phyloP scores from a whole-genome alignment of 2,329 filamentous ascomycete species.

The Fusarium xyrophilum region DNA sequence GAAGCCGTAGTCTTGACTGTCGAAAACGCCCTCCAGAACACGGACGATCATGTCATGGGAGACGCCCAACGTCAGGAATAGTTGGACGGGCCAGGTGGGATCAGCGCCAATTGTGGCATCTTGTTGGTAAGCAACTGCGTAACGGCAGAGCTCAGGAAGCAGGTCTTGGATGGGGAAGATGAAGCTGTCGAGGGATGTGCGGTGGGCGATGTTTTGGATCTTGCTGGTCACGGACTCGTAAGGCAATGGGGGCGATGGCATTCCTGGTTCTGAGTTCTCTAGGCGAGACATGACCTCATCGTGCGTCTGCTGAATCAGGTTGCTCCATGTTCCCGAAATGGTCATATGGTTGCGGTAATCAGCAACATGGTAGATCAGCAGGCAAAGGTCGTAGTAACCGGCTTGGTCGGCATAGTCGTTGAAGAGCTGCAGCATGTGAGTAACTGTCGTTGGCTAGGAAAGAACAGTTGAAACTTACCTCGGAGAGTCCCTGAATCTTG shows the following conservation, averaged over 20 bases:
- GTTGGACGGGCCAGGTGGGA: conserved; percentile 62
- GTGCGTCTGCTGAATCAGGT: conserved; percentile 77
- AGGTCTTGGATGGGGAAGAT: conserved; percentile 70
- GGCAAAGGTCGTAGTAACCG: conserved; percentile 90
- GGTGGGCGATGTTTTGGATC: conserved; percentile 69
- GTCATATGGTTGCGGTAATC: conserved; percentile 89
- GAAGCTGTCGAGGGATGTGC: conserved; percentile 69
- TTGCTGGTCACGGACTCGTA: conserved; percentile 74
- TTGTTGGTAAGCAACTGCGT: conserved; percentile 65
- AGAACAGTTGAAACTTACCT: conserved; percentile 61
- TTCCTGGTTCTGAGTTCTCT: conserved; percentile 51
- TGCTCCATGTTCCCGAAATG: conserved; percentile 84
- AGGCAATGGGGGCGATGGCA: conserved; percentile 58
- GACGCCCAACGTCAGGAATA: conserved; percentile 63
- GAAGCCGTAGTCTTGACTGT: conserved; percentile 66
- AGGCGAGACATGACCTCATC: conserved; percentile 57
- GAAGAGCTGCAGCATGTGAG: conserved; percentile 70
- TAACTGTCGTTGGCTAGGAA: not conserved
- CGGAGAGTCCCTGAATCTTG: conserved; percentile 76
- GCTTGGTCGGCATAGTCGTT: conserved; percentile 91
- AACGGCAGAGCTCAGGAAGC: conserved; percentile 68
- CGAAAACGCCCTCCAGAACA: conserved; percentile 63
- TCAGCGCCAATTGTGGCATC: conserved; percentile 65
- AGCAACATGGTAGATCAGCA: conserved; percentile 89
- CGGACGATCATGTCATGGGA: conserved; percentile 64